Conservation (phyloP, 305 asterid genomes). For the Caryopteris hybrid region DNA sequence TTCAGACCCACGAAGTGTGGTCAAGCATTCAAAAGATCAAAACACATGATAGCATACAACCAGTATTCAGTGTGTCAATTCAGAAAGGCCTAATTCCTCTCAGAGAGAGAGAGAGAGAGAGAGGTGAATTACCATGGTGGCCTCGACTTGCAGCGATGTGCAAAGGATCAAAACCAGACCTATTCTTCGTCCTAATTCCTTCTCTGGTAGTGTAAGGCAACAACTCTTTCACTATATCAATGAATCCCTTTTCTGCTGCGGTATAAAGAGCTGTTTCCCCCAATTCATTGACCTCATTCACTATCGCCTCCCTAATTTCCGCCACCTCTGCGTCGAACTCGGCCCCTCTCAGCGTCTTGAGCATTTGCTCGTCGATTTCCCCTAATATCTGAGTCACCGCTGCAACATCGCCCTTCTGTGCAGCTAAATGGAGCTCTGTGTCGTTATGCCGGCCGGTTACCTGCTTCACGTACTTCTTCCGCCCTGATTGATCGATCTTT, state of each 20-base stretch:
- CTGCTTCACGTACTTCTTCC: conserved; percentile 95
- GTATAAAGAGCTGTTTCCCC: conserved; percentile 84
- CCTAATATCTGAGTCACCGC: conserved; percentile 73
- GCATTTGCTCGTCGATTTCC: conserved; percentile 80
- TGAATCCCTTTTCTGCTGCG: conserved; percentile 70
- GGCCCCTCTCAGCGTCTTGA: conserved; percentile 48
- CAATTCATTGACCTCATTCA: conserved; percentile 80
- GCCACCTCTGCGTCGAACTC: conserved; percentile 77
- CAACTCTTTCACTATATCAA: conserved; percentile 57
- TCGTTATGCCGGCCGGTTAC: conserved; percentile 95
- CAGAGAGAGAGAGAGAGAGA: background rate
- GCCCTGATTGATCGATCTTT: conserved; percentile 76
- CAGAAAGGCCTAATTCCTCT: too few species aligned
- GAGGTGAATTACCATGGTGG: conserved; percentile 52
- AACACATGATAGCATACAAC: too few species aligned
- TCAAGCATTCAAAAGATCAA: background rate
- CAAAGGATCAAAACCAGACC: conserved; percentile 71
- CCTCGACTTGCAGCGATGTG: conserved; percentile 85
- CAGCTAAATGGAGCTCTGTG: conserved; percentile 91
- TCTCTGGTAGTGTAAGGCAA: conserved; percentile 52
- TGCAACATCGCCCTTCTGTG: conserved; percentile 74
- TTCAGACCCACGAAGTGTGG: too few species aligned
- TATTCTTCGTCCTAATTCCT: conserved; percentile 55
- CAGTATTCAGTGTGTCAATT: too few species aligned
- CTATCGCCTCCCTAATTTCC: conserved; percentile 73